A percentile compares a stretch with the other conserved stretches of the same genome.
Evolutionary conservation across 225 moss, liverwort and hornwort species (phyloP).

Genomic region (Straminergon stramineum): DNA sequence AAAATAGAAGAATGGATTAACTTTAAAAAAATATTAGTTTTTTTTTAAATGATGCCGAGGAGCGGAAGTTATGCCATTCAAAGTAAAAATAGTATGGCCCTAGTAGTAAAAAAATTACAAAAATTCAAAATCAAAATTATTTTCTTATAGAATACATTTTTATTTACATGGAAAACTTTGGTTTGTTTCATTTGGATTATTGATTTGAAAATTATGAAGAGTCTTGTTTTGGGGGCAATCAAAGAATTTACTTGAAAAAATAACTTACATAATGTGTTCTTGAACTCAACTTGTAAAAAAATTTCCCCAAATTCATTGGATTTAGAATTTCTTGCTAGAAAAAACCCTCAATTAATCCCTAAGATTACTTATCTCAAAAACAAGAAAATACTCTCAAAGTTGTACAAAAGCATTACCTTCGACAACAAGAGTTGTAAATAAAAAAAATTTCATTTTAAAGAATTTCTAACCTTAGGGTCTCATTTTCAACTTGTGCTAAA

Average conservation of each 20-base stretch:
- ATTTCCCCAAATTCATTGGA: background rate
- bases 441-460: background rate
- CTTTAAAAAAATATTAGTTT: background rate
- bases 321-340: background rate
- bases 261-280: background rate
- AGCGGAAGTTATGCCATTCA: background rate
- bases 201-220: background rate
- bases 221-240: background rate
- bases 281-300: too few species aligned
- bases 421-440: background rate
- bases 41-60: background rate
- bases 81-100: background rate
- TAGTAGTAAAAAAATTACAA: background rate
- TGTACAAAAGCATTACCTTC: background rate
- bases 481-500: background rate
- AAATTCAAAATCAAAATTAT: background rate
- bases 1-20: background rate
- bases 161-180: background rate
- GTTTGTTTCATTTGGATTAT: background rate
- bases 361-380: background rate
- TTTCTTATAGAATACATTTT: background rate
- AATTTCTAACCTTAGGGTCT: background rate
- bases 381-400: background rate
- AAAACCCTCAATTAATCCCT: fast-evolving
- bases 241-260: background rate